Conservation (phyloP, 495 filamentous ascomycete genomes). For the Podospora pseudocomata region DNA sequence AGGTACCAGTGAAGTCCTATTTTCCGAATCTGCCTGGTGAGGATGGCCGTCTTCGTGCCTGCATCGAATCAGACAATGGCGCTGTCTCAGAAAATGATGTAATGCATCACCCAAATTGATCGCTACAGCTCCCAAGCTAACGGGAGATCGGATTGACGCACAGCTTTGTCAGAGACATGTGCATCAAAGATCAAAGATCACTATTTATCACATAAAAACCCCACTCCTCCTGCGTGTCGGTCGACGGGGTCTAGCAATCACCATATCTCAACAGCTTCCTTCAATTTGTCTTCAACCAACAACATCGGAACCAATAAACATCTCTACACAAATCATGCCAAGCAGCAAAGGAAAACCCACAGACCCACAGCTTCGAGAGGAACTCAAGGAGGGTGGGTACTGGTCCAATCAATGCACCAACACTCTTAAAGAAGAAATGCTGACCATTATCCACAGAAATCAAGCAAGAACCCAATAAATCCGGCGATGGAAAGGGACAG, state of each 20-base stretch:
- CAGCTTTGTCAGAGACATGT: not conserved
- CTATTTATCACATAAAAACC: not conserved
- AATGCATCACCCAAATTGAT: not conserved
- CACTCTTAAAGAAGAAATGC: not conserved
- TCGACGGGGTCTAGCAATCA: not conserved
- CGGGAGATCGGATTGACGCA: not conserved
- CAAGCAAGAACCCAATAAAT: conserved; percentile 52
- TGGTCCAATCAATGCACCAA: conserved; percentile 12
- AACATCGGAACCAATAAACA: not conserved
- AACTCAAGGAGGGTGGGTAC: conserved; percentile 43
- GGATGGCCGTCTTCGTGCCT: not conserved
- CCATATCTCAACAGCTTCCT: not conserved
- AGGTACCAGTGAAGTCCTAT: no score
- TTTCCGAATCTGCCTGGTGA: no score
- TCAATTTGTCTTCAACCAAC: not conserved
- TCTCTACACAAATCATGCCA: conserved; percentile 14
- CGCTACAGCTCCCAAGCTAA: not conserved
- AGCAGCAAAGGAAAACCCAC: conserved; percentile 51
- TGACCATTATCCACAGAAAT: conserved; percentile 35
- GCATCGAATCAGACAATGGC: not conserved
- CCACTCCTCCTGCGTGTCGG: not conserved
- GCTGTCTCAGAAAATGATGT: not conserved
- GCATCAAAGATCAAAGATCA: not conserved
- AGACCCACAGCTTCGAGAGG: conserved; percentile 49
- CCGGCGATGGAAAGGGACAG: conserved; percentile 51